These are phyloP conservation scores for Patellifolia procumbens DNA, from an alignment of 179 eudicot species.

Conservation along the genomic window DNA sequence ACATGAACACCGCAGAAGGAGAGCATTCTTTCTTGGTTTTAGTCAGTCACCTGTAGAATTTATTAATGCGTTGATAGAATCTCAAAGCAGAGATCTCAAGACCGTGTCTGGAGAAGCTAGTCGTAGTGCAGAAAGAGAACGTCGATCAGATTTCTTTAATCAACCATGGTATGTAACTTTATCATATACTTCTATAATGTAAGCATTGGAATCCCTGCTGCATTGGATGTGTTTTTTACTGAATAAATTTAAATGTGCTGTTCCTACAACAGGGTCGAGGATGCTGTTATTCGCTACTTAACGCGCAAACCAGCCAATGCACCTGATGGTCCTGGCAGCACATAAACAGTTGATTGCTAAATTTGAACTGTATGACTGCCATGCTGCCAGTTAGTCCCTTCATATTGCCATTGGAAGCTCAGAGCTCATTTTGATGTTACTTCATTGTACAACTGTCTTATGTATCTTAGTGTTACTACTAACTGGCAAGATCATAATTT, in stretches of 20 bases:
- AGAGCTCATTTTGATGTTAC: slow-evolving; percentile 19
- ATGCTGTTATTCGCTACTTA: slow-evolving; percentile 67
- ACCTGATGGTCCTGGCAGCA: slow-evolving; percentile 48
- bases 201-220: background rate
- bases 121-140: slow-evolving; percentile 80
- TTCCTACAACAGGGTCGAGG: slow-evolving; percentile 54
- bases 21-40: slow-evolving; percentile 91
- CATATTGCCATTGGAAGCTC: slow-evolving; percentile 16
- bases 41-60: slow-evolving; percentile 93
- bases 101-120: slow-evolving; percentile 72
- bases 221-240: background rate
- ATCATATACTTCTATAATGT: background rate
- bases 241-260: slow-evolving; percentile 2
- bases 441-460: slow-evolving; percentile 22
- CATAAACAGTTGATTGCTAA: slow-evolving; percentile 26
- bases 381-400: slow-evolving; percentile 14
- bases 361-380: slow-evolving; percentile 13
- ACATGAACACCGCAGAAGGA: slow-evolving; percentile 77
- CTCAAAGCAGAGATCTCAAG: slow-evolving; percentile 85
- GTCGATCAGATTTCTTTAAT: slow-evolving; percentile 80
- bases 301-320: slow-evolving; percentile 54
- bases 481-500: slow-evolving; percentile 14
- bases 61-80: slow-evolving; percentile 76
- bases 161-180: slow-evolving; percentile 72
- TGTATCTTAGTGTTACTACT: slow-evolving; percentile 23